A percentile compares a stretch with the other conserved stretches of the same genome.
Evolutionary conservation across 306 rosid species (phyloP).

Genomic region (Gastrolobium bilobum): DNA sequence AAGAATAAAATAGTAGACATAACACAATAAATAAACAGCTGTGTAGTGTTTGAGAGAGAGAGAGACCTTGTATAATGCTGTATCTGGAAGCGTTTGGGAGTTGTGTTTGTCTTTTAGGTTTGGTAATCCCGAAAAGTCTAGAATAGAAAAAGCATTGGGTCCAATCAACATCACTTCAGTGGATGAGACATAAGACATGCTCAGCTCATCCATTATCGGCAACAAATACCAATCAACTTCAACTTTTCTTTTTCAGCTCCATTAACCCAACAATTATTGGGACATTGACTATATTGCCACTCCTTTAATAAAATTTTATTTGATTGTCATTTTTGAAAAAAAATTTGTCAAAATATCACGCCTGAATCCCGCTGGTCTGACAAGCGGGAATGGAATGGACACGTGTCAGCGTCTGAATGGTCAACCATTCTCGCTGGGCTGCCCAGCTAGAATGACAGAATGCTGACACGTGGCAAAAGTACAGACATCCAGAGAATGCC

Average conservation of each 20-base stretch:
- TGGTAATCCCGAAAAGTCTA: constrained; percentile 27
- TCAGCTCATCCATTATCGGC: neutral
- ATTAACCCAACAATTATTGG: neutral
- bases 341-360: no score
- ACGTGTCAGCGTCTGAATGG: no score
- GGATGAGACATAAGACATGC: constrained; percentile 32
- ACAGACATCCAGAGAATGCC: no score
- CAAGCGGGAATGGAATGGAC: no score
- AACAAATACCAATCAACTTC: constrained; percentile 41
- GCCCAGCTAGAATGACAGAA: no score
- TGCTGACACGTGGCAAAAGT: no score
- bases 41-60: neutral
- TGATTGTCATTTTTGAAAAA: no score
- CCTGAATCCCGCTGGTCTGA: no score
- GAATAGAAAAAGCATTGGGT: constrained; percentile 1
- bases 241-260: neutral
- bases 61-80: neutral
- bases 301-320: no score
- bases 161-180: neutral
- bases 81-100: neutral
- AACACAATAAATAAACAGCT: neutral
- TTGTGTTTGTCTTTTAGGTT: constrained; percentile 35
- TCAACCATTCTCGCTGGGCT: no score
- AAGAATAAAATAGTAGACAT: neutral
- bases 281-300: no score